Base-by-base conservation (phyloP, 345 rosid species). In the Lagerstroemia speciosa region DNA sequence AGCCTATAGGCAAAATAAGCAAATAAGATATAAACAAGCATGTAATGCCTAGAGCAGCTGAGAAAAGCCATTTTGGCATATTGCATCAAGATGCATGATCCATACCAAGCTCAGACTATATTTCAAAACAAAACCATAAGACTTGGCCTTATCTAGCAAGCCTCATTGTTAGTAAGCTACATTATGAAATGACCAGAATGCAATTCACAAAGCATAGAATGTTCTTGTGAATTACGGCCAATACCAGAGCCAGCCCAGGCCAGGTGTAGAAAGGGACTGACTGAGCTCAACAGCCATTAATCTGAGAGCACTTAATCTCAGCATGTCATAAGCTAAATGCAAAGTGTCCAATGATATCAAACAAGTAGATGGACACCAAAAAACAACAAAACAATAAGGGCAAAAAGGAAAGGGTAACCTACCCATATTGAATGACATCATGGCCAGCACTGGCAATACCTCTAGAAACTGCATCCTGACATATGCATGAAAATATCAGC, bases 351-450 rank as follows among this genome's bases (percentile, higher is more conserved):
- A 52, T 22, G 57, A 52, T 27, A 58, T 10, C 63, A 10, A 58
- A 11, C 33, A 5, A 11, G 27, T 6, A 37, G 37, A 41, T 22
- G 40, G 61, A 16, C 29, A 65, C 43, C 65, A 65, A 40, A 17
- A 71, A 53, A 29, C 29, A 64, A 6, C 58, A 53, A 27, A 67
- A 3, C 17, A 24, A 70, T 30, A 45, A 68, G 68, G 16, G 34
- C 38, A 17, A 63, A 53, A 27, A 45, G 61, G 46, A 68, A 36
- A 65, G 46, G 41, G 74, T 73, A 36, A 81, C 94, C 70, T 71
- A 94, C 99, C 99, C 98, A 68, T 83, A 94, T 71, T 86, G 98
- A 77, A 94, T 80, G 68, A 94, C 95, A 68, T 85, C 88, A 73
- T 88, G 61, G 71, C 96, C 93, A 36, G 87, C 87, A 63, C 80